These are phyloP conservation scores for Candida khao-thaluensis DNA, from an alignment of 805 yeast species.

Conservation along the genomic window DNA sequence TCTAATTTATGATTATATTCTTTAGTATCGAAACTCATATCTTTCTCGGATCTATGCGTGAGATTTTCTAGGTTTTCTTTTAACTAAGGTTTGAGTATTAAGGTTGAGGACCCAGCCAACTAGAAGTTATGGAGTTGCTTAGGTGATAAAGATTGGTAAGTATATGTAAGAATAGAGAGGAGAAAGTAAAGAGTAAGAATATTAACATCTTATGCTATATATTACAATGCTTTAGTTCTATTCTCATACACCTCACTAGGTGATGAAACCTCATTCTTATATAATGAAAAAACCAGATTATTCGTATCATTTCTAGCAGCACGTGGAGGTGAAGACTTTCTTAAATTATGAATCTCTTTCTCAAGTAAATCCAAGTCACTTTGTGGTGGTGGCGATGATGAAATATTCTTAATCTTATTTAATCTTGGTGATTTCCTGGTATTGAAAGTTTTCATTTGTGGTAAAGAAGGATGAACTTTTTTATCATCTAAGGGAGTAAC, in stretches of 20 bases:
- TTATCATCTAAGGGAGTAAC: constrained; percentile 14
- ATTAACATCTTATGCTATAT: too few species aligned
- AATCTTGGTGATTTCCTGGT: constrained; percentile 26
- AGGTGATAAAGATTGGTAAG: too few species aligned
- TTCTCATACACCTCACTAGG: constrained; percentile 12
- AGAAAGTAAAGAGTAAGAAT: too few species aligned
- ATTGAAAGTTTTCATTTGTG: constrained; percentile 32
- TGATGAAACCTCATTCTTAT: constrained; percentile 14
- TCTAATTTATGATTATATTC: constrained; percentile 11
- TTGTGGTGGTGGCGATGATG: constrained; percentile 33
- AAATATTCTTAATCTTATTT: constrained; percentile 18
- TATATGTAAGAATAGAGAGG: too few species aligned
- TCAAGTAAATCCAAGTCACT: constrained; percentile 19
- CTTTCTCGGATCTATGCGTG: too few species aligned
- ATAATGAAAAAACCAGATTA: constrained; percentile 23
- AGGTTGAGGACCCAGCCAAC: too few species aligned
- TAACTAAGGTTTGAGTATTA: too few species aligned
- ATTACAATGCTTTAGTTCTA: constrained; percentile 9
- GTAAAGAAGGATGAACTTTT: constrained; percentile 24
- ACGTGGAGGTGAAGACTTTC: constrained; percentile 30
- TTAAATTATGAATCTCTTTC: constrained; percentile 19
- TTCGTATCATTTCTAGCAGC: constrained; percentile 39
- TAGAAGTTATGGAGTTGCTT: too few species aligned
- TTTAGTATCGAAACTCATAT: constrained; percentile 12
- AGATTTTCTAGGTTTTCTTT: too few species aligned